Conservation (phyloP, 106 monocot species). For the Phalaenopsis equestris region DNA sequence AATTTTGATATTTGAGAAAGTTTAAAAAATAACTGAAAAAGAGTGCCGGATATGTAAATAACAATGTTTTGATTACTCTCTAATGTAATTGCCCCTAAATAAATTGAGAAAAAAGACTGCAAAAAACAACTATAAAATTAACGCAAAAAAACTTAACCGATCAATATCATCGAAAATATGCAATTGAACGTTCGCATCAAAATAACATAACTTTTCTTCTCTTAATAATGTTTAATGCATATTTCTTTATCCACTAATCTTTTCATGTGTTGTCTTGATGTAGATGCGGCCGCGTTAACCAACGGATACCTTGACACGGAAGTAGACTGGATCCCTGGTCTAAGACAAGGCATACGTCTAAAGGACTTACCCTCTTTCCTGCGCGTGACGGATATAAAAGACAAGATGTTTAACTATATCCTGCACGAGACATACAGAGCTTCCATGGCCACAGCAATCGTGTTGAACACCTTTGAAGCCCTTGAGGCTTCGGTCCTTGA, state of each 20-base stretch:
- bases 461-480: constrained; percentile 2
- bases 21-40: too few species aligned
- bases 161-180: too few species aligned
- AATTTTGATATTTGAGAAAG: too few species aligned
- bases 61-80: too few species aligned
- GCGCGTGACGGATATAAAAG: background rate
- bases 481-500: background rate
- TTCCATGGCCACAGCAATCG: background rate
- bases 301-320: constrained; percentile 13
- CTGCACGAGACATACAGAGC: background rate
- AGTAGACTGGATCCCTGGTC: constrained; percentile 6
- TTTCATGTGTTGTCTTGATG: background rate
- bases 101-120: too few species aligned
- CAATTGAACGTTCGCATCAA: too few species aligned
- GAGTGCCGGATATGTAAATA: too few species aligned
- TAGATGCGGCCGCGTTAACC: constrained; percentile 5
- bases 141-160: too few species aligned
- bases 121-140: too few species aligned
- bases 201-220: too few species aligned
- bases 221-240: background rate
- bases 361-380: constrained; percentile 5
- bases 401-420: background rate
- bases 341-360: background rate
- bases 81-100: too few species aligned
- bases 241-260: background rate